phyloP scores from a whole-genome alignment of 2,329 filamentous ascomycete genomes.

The Parascedosporium putredinis region DNA sequence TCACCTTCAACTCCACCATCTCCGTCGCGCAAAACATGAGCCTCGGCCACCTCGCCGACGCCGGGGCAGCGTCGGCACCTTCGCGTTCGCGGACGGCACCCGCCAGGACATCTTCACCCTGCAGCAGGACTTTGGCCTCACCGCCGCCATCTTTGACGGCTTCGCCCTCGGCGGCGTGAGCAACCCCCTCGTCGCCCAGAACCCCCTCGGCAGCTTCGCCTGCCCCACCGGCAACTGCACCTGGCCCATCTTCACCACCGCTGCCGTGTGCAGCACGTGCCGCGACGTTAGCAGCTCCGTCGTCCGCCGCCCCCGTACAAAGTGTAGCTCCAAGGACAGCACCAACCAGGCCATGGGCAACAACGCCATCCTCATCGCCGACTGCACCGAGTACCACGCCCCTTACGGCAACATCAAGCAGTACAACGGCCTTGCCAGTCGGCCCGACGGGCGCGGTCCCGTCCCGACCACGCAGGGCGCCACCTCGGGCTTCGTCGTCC shows the following conservation, averaged over 20 bases:
- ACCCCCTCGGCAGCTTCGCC: background rate
- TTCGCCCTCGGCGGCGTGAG: background rate
- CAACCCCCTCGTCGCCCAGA: too few relatives aligned
- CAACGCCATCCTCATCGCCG: background rate
- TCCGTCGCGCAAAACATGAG: background rate
- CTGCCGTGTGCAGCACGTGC: background rate
- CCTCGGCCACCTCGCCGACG: background rate
- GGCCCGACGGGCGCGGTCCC: background rate
- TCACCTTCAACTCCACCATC: background rate
- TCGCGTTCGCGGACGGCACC: background rate
- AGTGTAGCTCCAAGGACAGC: background rate
- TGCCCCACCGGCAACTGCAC: conserved; percentile 3
- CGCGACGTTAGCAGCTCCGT: background rate
- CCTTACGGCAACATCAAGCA: background rate
- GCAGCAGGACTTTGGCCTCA: background rate
- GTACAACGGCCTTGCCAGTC: background rate
- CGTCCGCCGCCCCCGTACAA: background rate
- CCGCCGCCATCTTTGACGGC: conserved; percentile 1
- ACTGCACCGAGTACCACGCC: background rate
- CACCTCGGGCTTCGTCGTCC: background rate
- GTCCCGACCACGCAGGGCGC: background rate
- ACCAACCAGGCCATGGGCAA: background rate
- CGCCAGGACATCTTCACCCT: background rate
- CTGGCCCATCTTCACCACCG: background rate
- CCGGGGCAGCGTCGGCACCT: background rate